Evolutionary conservation across 2,329 filamentous ascomycete genomes (phyloP).

Genomic region (Diplodia mutila): DNA sequence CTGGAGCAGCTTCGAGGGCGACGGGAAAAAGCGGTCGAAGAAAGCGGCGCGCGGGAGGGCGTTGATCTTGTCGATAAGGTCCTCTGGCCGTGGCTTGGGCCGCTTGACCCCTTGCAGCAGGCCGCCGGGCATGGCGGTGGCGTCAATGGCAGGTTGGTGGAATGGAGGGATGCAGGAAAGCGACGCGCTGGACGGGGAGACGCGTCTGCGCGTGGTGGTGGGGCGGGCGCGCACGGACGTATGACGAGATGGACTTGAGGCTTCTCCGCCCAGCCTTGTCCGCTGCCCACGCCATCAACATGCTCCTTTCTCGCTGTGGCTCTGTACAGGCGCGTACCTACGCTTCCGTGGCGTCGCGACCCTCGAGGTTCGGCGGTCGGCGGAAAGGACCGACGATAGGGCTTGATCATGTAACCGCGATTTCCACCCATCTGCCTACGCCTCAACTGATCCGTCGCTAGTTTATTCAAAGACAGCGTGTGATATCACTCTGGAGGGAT

Average conservation of each 20-base stretch:
- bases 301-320: background rate
- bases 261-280: background rate
- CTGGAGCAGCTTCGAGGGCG: conserved; percentile 1
- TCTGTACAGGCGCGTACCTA: background rate
- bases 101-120: background rate
- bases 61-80: conserved; percentile 23
- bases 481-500: conserved; percentile 52
- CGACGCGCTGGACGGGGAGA: conserved; percentile 4
- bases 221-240: conserved; percentile 3
- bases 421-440: background rate
- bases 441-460: conserved; percentile 30
- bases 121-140: conserved; percentile 10
- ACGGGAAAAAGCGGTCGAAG: conserved; percentile 23
- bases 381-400: conserved; percentile 38
- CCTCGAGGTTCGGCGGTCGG: conserved; percentile 30
- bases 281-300: background rate
- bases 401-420: conserved; percentile 39
- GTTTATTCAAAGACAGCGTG: conserved; percentile 55
- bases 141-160: background rate
- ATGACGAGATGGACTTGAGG: conserved; percentile 9
- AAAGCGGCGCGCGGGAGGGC: conserved; percentile 20
- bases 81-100: background rate
- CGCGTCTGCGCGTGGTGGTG: conserved; percentile 5
- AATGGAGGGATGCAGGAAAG: background rate
- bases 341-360: background rate